These are phyloP conservation scores for Hymenochaete sp. DNA, from an alignment of 1,284 basidiomycete species.

Conservation along the genomic window DNA sequence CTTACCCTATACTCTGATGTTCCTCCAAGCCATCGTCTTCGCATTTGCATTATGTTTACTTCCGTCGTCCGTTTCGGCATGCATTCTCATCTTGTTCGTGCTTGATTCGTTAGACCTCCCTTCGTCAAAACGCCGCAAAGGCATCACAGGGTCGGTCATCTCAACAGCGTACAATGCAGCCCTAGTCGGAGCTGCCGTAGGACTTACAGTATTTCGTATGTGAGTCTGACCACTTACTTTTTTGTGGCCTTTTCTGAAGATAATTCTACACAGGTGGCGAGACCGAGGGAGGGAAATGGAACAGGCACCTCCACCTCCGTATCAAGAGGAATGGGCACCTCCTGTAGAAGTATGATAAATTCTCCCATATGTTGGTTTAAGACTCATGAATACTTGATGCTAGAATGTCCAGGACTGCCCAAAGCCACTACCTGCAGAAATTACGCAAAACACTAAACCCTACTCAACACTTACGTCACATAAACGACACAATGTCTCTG, in stretches of 20 bases:
- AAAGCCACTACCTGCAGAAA: slow-evolving; percentile 6
- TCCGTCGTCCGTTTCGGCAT: background rate
- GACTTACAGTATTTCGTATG: slow-evolving; percentile 75
- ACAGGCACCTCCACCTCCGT: slow-evolving; percentile 48
- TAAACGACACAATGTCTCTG: slow-evolving; percentile 1
- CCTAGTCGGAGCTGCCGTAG: slow-evolving; percentile 73
- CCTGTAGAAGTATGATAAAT: slow-evolving; percentile 21
- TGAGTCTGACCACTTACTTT: slow-evolving; percentile 32
- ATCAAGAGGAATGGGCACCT: slow-evolving; percentile 51
- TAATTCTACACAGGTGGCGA: slow-evolving; percentile 44
- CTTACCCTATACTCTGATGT: background rate
- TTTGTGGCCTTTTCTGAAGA: slow-evolving; percentile 21
- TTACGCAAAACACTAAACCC: background rate
- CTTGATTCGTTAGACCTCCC: slow-evolving; percentile 32
- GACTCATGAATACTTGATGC: background rate
- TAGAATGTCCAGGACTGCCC: background rate
- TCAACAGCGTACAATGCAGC: slow-evolving; percentile 73
- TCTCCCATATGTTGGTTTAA: background rate
- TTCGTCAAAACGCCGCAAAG: slow-evolving; percentile 50
- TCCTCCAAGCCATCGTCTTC: background rate
- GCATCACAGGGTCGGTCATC: slow-evolving; percentile 67
- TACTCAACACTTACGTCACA: background rate
- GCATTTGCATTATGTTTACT: slow-evolving; percentile 1
- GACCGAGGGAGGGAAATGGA: slow-evolving; percentile 54
- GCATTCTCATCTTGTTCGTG: slow-evolving; percentile 8